Evolutionary conservation across 192 early-diverging fungal species (phyloP), one percentile per base, ranked within the genome.

Genomic region (Spizellomyces punctatus): DNA sequence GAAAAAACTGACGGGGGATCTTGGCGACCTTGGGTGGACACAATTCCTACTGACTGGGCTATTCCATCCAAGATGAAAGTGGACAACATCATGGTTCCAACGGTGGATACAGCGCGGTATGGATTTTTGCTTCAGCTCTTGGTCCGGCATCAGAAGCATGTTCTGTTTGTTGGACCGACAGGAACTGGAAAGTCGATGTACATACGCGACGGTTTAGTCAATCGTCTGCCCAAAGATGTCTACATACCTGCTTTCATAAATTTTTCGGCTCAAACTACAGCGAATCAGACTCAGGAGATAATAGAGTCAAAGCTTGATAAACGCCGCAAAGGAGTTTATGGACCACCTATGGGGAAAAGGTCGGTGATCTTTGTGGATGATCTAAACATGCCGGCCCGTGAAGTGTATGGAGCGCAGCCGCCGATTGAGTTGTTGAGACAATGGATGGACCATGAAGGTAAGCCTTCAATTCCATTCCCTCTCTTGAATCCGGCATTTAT

Each of bases 121-220:
- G 76, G 80, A 7, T 87, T 72, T 75, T 52, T 88, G 10, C 75
- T 88, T 5, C 73, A 79, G 47, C 71, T 87, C 16, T 73, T 88
- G 10, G 80, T 74, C 1, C 71, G 76, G 8, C 79, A 88, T 65
- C 64, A 73, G 56, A 84, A 85, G 69, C 79, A 85, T 22, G 70
- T 88, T 9, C 67, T 88, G 48, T 86, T 87, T 68, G 81, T 88
- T 5, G 86, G 86, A 1, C 84, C 86, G 6, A 88, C 86, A 0
- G 86, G 86, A 46, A 88, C 86, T 2, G 86, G 86, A 7, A 88
- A 88, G 61, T 85, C 84, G n/a, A 85, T 85, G 81, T 88, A 88
- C 63, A 80, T 88, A n/a, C 61, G 72, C 46, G 81, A 88, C 56
- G 80, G 79, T 10, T 56, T 88, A 17, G 80, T 85, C 66, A 87